Conservation (phyloP, 257 asterid species). For the Anisodus acutangulus region DNA sequence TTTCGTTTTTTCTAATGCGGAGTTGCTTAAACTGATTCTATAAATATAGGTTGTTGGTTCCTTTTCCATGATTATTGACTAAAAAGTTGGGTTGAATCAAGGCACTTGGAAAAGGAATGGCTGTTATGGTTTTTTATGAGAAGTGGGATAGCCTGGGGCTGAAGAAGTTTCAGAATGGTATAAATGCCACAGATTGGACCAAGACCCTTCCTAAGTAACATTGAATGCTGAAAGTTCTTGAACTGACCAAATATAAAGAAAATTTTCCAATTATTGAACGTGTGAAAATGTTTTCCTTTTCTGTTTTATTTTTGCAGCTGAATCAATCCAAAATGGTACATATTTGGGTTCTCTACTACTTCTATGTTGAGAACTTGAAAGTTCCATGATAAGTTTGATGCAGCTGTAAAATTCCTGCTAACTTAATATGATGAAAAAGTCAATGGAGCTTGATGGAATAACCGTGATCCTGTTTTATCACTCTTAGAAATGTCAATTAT, state of each 20-base stretch:
- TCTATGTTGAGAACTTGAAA: conserved; percentile 17
- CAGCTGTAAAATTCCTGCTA: background rate
- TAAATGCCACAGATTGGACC: conserved; percentile 10
- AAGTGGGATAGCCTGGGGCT: conserved; percentile 2
- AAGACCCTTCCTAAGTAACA: conserved; percentile 8
- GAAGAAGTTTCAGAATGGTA: conserved; percentile 7
- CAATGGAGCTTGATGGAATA: conserved; percentile 8
- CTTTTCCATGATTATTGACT: conserved; percentile 10
- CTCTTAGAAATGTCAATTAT: background rate
- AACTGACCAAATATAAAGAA: background rate
- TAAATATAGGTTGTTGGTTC: background rate
- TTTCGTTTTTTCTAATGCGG: background rate
- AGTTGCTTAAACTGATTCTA: conserved; percentile 7
- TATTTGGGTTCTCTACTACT: conserved; percentile 20
- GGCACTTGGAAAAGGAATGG: background rate
- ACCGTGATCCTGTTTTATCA: background rate
- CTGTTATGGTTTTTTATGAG: conserved; percentile 1
- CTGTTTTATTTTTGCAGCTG: background rate
- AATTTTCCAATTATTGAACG: background rate
- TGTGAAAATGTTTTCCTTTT: background rate
- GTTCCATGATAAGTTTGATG: conserved; percentile 18
- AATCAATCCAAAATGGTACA: conserved; percentile 21
- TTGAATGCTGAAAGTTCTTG: conserved; percentile 8
- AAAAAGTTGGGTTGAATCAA: background rate
- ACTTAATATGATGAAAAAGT: background rate